Base-by-base conservation (phyloP, 768 basidiomycete genomes). In the Suillus ampliporus region DNA sequence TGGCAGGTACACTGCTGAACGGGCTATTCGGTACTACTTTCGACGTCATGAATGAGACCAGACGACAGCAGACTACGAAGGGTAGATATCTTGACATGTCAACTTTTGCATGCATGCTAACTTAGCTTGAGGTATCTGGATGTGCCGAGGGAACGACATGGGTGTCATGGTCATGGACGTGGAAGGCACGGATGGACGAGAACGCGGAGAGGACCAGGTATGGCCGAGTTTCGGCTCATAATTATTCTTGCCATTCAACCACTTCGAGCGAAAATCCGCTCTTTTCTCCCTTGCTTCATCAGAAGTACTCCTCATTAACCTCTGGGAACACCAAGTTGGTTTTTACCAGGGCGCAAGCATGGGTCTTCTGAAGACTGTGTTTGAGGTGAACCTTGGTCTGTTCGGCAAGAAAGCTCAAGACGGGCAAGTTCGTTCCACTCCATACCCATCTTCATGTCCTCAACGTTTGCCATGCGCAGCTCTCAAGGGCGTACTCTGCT, bases 261-360 rank as follows among this genome's bases (percentile, higher is more conserved):
- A 26, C 35, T 99, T 99, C 71, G 97, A 99, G 75, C 89, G 97
- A 75, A 99, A 99, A 83, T 95, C 95, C 4, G 97, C 97, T 0
- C 79, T 99, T 14, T 99, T 99, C 82, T 97, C 95, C 34, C 84
- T 99, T 31, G 97, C 97, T 4, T 95, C 94, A 2, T 96, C 97
- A 1, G 97, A 99, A 76, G 88, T 99, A 28, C 82, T 99, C 58
- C 89, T 99, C 51, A 88, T 99, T 71, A 99, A 99, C 73, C 78
- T 99, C 23, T 99, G 97, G 97, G 97, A 99, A 72, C 96, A 98
- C 69, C 96, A 99, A 84, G 94, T 99, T 60, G 97, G 97, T 48
- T 78, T 99, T 51, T 99, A 99, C 79, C 96, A 99, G 71, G 97
- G 97, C 44, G 97, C 97, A 46, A 99, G 99, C 78, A 97, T 99